phyloP scores from a whole-genome alignment of 805 yeast species.

The Danielozyma ontarioensis region DNA sequence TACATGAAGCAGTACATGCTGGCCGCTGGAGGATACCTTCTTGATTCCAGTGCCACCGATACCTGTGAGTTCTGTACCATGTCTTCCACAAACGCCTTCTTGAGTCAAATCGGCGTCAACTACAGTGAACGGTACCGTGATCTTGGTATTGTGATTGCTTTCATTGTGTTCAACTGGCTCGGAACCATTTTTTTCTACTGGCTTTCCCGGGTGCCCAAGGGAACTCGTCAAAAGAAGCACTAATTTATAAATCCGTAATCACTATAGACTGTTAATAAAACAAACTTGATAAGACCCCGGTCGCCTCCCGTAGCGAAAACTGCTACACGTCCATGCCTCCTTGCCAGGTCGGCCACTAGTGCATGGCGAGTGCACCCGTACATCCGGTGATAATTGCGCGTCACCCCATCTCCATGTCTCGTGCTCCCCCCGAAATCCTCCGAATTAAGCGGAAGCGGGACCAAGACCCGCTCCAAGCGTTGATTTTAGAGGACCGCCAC shows the following conservation, averaged over 20 bases:
- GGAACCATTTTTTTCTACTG: conserved; percentile 42
- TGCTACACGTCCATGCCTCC: too few relatives aligned
- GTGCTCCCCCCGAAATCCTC: conserved; percentile 54
- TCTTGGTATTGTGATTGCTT: conserved; percentile 51
- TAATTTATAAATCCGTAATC: too few relatives aligned
- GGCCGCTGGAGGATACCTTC: conserved; percentile 28
- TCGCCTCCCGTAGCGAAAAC: too few relatives aligned
- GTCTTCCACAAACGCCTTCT: conserved; percentile 52
- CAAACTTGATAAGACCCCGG: too few relatives aligned
- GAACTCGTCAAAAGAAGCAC: conserved; percentile 35
- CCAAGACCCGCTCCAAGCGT: conserved; percentile 85
- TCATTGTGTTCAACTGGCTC: conserved; percentile 33
- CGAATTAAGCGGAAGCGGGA: conserved; percentile 83
- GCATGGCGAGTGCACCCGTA: too few relatives aligned
- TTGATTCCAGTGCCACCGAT: conserved; percentile 39
- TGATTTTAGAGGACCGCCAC: conserved; percentile 42
- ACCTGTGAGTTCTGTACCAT: conserved; percentile 60
- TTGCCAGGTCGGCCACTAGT: too few relatives aligned
- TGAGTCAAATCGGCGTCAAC: conserved; percentile 40
- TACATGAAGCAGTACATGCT: conserved; percentile 15
- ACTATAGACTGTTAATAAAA: too few relatives aligned
- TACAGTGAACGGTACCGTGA: conserved; percentile 59
- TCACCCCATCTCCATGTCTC: too few relatives aligned
- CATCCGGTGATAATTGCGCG: too few relatives aligned
- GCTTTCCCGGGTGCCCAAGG: conserved; percentile 74